A percentile compares a stretch with the other conserved stretches of the same genome.
These are phyloP conservation scores for Wickerhamiella dianesei DNA, from an alignment of 805 yeast genomes.

Conservation along the genomic window DNA sequence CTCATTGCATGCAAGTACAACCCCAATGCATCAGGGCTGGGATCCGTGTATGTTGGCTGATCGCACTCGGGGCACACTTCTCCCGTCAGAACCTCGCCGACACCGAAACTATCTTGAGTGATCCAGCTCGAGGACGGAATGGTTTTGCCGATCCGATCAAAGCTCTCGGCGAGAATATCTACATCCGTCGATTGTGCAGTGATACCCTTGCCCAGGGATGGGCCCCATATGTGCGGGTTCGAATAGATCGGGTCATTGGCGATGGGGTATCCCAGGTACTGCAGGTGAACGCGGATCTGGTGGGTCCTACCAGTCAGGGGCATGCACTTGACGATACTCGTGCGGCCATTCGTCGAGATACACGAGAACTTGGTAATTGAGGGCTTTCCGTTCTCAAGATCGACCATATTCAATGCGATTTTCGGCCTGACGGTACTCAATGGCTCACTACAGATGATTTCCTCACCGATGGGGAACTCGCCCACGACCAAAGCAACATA, in stretches of 20 bases:
- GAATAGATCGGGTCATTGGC: conserved; percentile 88
- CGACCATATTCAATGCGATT: conserved; percentile 50
- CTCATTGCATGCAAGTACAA: conserved; percentile 85
- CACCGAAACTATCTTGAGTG: conserved; percentile 10
- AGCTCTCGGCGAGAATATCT: conserved; percentile 32
- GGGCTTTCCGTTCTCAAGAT: conserved; percentile 32
- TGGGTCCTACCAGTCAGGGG: conserved; percentile 93
- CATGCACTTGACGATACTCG: conserved; percentile 59
- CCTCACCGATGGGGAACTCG: conserved; percentile 50
- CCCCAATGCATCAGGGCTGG: conserved; percentile 75
- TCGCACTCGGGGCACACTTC: conserved; percentile 53
- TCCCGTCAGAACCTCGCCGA: conserved; percentile 56
- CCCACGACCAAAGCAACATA: conserved; percentile 85
- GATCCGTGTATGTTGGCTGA: conserved; percentile 65
- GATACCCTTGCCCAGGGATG: conserved; percentile 48
- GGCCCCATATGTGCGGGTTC: conserved; percentile 70
- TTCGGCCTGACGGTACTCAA: conserved; percentile 60
- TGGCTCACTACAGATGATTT: conserved; percentile 50
- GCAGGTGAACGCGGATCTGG: conserved; percentile 87
- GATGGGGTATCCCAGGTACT: conserved; percentile 77
- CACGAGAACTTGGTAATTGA: conserved; percentile 62
- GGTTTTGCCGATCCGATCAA: conserved; percentile 61
- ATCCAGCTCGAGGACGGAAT: conserved; percentile 53
- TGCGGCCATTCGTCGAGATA: conserved; percentile 51
- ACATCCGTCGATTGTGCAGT: conserved; percentile 29